These are phyloP conservation scores for Dichotomopilus funicola DNA, from an alignment of 2,329 filamentous ascomycete genomes.

Conservation along the genomic window DNA sequence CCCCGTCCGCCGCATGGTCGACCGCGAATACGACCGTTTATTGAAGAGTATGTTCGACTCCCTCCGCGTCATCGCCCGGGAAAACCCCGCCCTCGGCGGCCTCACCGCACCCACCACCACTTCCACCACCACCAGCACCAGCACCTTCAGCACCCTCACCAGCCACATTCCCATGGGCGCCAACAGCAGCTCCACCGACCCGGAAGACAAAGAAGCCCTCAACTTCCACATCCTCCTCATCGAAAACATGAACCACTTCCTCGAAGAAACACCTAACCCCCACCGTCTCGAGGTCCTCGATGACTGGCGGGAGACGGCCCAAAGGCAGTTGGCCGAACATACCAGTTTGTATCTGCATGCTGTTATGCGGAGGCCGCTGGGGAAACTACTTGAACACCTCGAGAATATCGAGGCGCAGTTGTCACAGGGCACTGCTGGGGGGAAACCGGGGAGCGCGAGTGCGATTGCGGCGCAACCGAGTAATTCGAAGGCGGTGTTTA, in stretches of 20 bases:
- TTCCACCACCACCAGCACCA: background rate
- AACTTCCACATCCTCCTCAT: slow-evolving; percentile 97
- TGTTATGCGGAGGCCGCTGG: slow-evolving; percentile 81
- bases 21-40: slow-evolving; percentile 81
- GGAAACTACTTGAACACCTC: slow-evolving; percentile 84
- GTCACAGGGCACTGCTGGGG: slow-evolving; percentile 37
- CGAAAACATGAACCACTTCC: slow-evolving; percentile 97
- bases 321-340: slow-evolving; percentile 75
- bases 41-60: slow-evolving; percentile 97
- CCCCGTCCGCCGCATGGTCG: slow-evolving; percentile 67
- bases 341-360: slow-evolving; percentile 80
- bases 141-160: too few relatives aligned
- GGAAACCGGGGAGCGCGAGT: slow-evolving; percentile 41
- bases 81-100: slow-evolving; percentile 48
- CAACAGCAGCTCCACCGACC: slow-evolving; percentile 34
- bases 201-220: slow-evolving; percentile 90
- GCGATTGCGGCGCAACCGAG: slow-evolving; percentile 73
- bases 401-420: slow-evolving; percentile 77
- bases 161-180: too few relatives aligned
- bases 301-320: slow-evolving; percentile 74
- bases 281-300: slow-evolving; percentile 68
- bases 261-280: slow-evolving; percentile 81
- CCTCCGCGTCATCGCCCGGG: slow-evolving; percentile 82
- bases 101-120: slow-evolving; percentile 16
- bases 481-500: slow-evolving; percentile 75